Conservation (phyloP, 768 basidiomycete genomes). For the Exsudoporus frostii region DNA sequence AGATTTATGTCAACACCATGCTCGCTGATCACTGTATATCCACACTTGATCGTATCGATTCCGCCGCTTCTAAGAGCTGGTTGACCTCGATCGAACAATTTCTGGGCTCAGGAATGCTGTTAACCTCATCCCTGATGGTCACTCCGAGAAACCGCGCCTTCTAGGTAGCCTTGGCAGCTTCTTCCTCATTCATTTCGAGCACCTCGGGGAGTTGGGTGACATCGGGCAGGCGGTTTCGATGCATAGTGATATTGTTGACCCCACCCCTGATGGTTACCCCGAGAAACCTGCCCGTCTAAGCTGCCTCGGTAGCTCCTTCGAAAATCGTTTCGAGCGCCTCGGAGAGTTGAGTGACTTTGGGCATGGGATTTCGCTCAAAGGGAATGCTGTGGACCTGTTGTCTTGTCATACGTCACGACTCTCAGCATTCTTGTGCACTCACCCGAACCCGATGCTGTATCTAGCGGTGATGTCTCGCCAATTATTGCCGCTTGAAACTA, state of each 20-base stretch:
- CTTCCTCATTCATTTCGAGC: neutral
- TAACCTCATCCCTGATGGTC: neutral
- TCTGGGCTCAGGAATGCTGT: neutral
- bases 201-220: neutral
- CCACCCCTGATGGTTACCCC: neutral
- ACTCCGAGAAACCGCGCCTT: neutral
- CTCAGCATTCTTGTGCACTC: neutral
- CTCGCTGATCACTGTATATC: neutral
- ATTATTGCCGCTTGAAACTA: neutral
- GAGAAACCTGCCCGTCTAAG: neutral
- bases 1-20: neutral
- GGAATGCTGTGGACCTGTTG: neutral
- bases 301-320: neutral
- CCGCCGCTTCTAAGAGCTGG: neutral
- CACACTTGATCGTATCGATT: neutral
- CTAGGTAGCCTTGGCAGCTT: neutral
- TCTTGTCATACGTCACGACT: neutral
- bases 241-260: neutral
- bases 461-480: constrained; percentile 4
- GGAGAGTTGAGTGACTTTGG: neutral
- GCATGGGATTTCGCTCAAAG: neutral
- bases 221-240: neutral
- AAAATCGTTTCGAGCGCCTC: neutral
- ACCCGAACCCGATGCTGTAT: neutral
- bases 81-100: neutral